Evolutionary conservation across 2,329 filamentous ascomycete genomes (phyloP), one percentile per base, ranked within the genome.

Genomic region (Grosmannia clavigera): DNA sequence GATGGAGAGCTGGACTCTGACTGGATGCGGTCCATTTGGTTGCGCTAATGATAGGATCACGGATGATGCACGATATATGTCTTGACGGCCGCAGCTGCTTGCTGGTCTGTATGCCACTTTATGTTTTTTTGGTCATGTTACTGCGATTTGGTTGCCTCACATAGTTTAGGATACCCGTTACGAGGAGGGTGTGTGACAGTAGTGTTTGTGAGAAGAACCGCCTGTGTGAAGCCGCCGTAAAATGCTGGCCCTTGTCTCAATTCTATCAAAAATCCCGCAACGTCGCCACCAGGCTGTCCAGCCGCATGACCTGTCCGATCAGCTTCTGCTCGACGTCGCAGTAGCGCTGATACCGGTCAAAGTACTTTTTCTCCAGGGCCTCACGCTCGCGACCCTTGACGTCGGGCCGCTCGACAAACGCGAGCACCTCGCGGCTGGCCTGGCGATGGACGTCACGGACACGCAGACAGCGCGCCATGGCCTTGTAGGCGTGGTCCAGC

Each of bases 221-320:
- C 29, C 4, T 31, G 29, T 31, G 29, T 31, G 29, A 31, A 7
- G 29, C 29, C 29, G 22, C 22, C 22, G 22, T 22, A 22, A 22
- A 22, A 22, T 22, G 22, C 22, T 22, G 22, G 22, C 22, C 22
- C 31, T 7, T 31, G 31, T 31, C 5, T 31, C 31, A 31, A 31
- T 22, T 5, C 31, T 7, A 7, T 53, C 70, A 90, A 67, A 82
- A 92, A 70, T 99, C 94, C 63, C 88, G 80, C 66, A 97, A 80
- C 14, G 94, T 81, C 31, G 87, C 87, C 55, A 97, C 85, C 65
- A 96, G 77, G 58, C 94, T 87, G 73, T 99, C 94, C 65, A 96
- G 78, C 62, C 90, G 81, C 70, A 82, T 82, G 12, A 96, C 78
- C 72, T 96, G 90, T 1, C 84, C 83, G 43, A 95, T 75, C 48